phyloP scores from a whole-genome alignment of 1,139 yeast genomes.

The Taphrina pruni region DNA sequence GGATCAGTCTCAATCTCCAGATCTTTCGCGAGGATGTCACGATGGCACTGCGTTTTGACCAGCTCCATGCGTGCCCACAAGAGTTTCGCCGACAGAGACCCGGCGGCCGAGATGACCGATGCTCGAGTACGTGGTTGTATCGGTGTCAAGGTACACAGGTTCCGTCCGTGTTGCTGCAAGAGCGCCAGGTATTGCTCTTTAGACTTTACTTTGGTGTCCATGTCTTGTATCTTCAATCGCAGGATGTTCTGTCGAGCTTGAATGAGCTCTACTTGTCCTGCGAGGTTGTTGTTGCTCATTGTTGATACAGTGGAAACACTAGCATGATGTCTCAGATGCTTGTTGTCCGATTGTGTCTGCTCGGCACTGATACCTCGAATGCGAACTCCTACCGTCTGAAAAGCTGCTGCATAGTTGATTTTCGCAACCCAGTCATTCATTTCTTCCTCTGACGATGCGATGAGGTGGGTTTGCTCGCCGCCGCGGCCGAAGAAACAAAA shows the following conservation, averaged over 20 bases:
- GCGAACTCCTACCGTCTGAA: constrained; percentile 55
- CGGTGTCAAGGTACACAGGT: constrained; percentile 60
- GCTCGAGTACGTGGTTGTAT: constrained; percentile 61
- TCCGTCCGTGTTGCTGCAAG: constrained; percentile 53
- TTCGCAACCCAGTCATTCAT: constrained; percentile 62
- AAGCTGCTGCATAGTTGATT: constrained; percentile 63
- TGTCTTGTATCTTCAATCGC: constrained; percentile 48
- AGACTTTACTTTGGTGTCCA: constrained; percentile 51
- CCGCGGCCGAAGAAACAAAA: constrained; percentile 51
- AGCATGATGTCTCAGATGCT: constrained; percentile 22
- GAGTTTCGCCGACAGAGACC: constrained; percentile 58
- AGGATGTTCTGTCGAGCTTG: constrained; percentile 43
- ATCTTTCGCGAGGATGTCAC: constrained; percentile 54
- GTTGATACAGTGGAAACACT: constrained; percentile 22
- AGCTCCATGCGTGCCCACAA: constrained; percentile 64
- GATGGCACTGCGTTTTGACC: constrained; percentile 56
- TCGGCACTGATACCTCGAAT: constrained; percentile 34
- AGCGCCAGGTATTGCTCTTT: constrained; percentile 53
- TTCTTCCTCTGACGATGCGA: constrained; percentile 53
- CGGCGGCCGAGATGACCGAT: constrained; percentile 56
- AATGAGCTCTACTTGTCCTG: constrained; percentile 42
- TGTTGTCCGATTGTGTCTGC: not conserved
- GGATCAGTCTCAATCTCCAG: constrained; percentile 48
- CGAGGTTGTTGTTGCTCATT: constrained; percentile 1
- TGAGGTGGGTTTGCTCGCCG: constrained; percentile 53